Base-by-base conservation (phyloP, 176 grass and related monocot genomes). In the Ananas comosus region DNA sequence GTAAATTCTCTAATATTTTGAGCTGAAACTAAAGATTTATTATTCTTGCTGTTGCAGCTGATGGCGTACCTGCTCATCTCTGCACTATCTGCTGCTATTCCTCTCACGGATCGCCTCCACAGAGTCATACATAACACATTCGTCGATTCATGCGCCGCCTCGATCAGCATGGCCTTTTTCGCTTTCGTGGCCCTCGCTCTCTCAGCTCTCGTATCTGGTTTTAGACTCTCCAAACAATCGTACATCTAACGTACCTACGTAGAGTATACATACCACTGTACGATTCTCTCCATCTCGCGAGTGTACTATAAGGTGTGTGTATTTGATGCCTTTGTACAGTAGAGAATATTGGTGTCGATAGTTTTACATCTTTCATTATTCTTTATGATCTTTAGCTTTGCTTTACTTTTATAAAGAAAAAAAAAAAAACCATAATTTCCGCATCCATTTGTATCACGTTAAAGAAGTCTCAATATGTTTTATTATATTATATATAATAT, bases 151-250 rank as follows among this genome's bases (percentile, higher is more conserved):
- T 86, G 81, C 0, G 79, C 83, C n/a, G 88, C 88, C 0, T 82
- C 88, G 0, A 96, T 96, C 63, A 87, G 93, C 79, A 92, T 96
- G 93, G 68, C 79, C 25, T 96, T 96, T 79, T 82, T 96, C 69
- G 81, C 93, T 51, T 96, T 96, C 73, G 72, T 76, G 25, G 48
- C 70, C 12, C 81, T 91, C 12, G 93, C 83, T 53, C 69, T 92
- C 79, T 85, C 93, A 51, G 76, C 93, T 13, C 29, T 87, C 1
- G 53, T 87, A 77, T 91, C 92, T 2, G 93, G 93, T 29, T 92
- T 89, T 72, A 96, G 82, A 71, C 74, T 96, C 42, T 92, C 88
- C 11, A 91, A 79, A 75, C 86, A 85, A 81, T 84, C 76, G 6
- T 83, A 92, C 57, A 81, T 92, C 66, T 96, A 74, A 21, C 63